Conservation (phyloP, 2,329 filamentous ascomycete genomes). For the Cadophora malorum region DNA sequence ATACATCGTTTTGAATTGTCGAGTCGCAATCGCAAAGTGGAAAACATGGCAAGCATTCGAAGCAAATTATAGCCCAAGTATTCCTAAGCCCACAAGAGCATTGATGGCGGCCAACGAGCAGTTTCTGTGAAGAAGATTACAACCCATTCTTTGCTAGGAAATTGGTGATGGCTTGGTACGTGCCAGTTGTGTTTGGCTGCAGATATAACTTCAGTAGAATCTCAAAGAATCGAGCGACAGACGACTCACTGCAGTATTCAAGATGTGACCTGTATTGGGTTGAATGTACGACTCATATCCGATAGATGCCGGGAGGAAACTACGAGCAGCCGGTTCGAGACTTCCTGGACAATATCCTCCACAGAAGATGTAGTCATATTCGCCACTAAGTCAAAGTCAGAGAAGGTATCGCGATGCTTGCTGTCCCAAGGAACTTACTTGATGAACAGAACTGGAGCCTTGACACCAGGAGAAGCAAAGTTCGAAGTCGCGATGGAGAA, state of each 20-base stretch:
- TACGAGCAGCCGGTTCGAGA: conserved; percentile 34
- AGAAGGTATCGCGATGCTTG: background rate
- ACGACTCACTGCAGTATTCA: conserved; percentile 28
- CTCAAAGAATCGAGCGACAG: no score
- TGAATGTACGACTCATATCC: conserved; percentile 31
- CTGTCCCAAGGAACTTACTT: background rate
- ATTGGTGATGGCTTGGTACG: conserved; percentile 29
- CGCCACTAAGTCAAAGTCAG: conserved; percentile 29
- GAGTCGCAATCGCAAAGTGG: background rate
- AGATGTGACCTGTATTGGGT: conserved; percentile 40
- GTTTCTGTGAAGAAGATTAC: background rate
- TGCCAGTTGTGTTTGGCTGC: conserved; percentile 30
- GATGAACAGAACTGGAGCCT: conserved; percentile 10
- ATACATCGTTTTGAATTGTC: background rate
- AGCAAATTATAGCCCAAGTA: background rate
- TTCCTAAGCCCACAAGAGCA: background rate
- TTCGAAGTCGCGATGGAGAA: background rate
- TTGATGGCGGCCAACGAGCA: background rate
- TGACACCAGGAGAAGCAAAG: conserved; percentile 1
- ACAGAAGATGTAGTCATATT: conserved; percentile 39
- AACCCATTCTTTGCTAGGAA: conserved; percentile 26
- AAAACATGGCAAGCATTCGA: background rate
- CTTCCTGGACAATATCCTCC: conserved; percentile 38
- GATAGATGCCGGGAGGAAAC: conserved; percentile 25
- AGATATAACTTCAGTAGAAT: background rate